Percentiles rank a stretch among this genome's conserved stretches.
Conservation (phyloP, 2,329 filamentous ascomycete genomes). For the Verticillium dahliae region DNA sequence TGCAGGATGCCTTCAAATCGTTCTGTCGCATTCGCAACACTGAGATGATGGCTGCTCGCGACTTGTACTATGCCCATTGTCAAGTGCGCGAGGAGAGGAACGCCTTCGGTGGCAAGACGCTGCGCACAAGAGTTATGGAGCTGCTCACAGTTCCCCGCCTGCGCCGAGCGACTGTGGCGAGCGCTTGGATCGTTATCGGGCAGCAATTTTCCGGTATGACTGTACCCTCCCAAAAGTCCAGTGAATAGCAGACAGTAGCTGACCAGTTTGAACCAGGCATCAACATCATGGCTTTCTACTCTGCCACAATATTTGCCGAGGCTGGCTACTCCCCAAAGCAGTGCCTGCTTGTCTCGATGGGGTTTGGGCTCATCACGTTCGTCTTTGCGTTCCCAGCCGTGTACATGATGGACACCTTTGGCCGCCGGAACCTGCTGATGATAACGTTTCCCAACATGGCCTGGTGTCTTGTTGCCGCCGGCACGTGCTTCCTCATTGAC, state of each 20-base stretch:
- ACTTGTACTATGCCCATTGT: conserved; percentile 52
- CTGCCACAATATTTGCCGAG: conserved; percentile 35
- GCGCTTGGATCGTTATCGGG: conserved; percentile 60
- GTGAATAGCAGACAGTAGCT: neutral
- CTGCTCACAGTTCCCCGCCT: conserved; percentile 52
- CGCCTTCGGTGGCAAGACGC: conserved; percentile 24
- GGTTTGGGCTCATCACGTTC: conserved; percentile 51
- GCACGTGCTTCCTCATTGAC: conserved; percentile 29
- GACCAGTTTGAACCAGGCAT: conserved; percentile 16
- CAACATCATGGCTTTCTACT: conserved; percentile 45
- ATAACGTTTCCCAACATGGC: conserved; percentile 64
- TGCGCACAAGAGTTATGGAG: conserved; percentile 44
- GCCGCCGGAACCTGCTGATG: conserved; percentile 53
- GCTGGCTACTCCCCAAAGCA: conserved; percentile 33
- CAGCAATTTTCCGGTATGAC: conserved; percentile 53
- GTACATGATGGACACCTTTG: conserved; percentile 62
- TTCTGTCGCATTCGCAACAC: conserved; percentile 51
- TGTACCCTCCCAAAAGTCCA: neutral
- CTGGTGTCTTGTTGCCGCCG: conserved; percentile 45
- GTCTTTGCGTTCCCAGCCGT: conserved; percentile 61
- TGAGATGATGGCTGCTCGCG: conserved; percentile 53
- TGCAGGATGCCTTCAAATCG: conserved; percentile 47
- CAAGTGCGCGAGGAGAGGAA: conserved; percentile 23
- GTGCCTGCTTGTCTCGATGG: conserved; percentile 47
- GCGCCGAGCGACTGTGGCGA: conserved; percentile 57